A percentile compares a stretch with the other conserved stretches of the same genome.
Conservation (phyloP, 176 grass and related monocot genomes). For the Areca catechu region DNA sequence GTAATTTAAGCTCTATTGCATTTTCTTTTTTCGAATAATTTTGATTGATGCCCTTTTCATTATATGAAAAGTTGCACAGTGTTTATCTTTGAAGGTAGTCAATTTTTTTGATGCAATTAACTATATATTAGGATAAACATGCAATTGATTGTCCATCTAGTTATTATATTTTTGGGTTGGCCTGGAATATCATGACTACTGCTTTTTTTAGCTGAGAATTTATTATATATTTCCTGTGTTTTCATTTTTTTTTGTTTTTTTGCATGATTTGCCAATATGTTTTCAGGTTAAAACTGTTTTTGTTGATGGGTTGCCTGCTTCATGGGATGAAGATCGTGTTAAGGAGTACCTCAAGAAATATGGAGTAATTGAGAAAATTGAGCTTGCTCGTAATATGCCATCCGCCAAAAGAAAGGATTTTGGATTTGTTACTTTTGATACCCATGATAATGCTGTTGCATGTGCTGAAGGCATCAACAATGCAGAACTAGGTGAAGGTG, state of each 20-base stretch:
- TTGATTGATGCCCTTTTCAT: too few relatives aligned
- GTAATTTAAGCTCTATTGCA: background rate
- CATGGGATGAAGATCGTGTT: constrained; percentile 79
- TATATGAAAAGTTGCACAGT: too few relatives aligned
- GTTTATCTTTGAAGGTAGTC: too few relatives aligned
- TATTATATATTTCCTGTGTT: background rate
- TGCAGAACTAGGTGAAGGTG: constrained; percentile 57
- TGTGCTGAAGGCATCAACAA: constrained; percentile 69
- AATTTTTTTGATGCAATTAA: too few relatives aligned
- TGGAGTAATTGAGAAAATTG: constrained; percentile 75
- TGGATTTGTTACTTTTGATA: constrained; percentile 95
- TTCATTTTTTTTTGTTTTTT: constrained; percentile 13
- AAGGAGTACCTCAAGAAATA: constrained; percentile 89
- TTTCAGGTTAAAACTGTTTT: constrained; percentile 91
- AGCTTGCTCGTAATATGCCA: constrained; percentile 94
- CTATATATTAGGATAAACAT: too few relatives aligned
- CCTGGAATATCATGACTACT: too few relatives aligned
- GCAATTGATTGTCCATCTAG: too few relatives aligned
- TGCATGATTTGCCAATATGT: background rate
- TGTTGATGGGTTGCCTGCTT: constrained; percentile 70
- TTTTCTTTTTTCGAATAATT: too few relatives aligned
- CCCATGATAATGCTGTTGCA: constrained; percentile 75
- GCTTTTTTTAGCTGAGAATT: too few relatives aligned
- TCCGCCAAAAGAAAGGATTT: constrained; percentile 94
- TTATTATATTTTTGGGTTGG: too few relatives aligned